Evolutionary conservation across 805 yeast species (phyloP).

Genomic region (Metschnikowia amazonensis): DNA sequence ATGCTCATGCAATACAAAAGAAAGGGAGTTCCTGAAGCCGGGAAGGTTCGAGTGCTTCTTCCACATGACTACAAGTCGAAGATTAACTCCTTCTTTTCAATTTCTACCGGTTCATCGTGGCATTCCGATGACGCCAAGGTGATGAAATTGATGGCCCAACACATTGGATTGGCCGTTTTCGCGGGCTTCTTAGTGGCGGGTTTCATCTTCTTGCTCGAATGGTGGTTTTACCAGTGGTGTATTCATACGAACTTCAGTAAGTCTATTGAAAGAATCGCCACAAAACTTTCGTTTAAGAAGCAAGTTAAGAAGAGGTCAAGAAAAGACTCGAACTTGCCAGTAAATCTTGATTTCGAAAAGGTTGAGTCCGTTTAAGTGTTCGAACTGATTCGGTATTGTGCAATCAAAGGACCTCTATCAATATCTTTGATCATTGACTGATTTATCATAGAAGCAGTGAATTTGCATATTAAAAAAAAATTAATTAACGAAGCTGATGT

Average conservation of each 20-base stretch:
- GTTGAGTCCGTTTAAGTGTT: slow-evolving; percentile 10
- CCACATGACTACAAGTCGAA: slow-evolving; percentile 69
- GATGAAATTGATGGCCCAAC: slow-evolving; percentile 68
- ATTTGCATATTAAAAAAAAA: not conserved
- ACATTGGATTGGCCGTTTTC: slow-evolving; percentile 66
- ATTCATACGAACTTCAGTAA: slow-evolving; percentile 28
- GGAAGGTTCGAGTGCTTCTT: slow-evolving; percentile 62
- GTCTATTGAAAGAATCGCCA: slow-evolving; percentile 12
- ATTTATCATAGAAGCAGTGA: slow-evolving; percentile 2
- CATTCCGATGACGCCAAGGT: slow-evolving; percentile 83
- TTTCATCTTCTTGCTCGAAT: slow-evolving; percentile 34
- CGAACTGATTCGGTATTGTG: not conserved
- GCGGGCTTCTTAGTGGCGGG: slow-evolving; percentile 63
- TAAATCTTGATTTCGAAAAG: slow-evolving; percentile 29
- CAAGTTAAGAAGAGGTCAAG: slow-evolving; percentile 39
- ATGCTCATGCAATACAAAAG: slow-evolving; percentile 86
- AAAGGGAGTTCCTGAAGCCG: slow-evolving; percentile 67
- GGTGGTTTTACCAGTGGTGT: slow-evolving; percentile 37
- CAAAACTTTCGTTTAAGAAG: slow-evolving; percentile 15
- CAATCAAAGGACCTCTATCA: not conserved
- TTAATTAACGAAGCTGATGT: slow-evolving; percentile 4
- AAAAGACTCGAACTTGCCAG: slow-evolving; percentile 54
- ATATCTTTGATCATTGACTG: not conserved
- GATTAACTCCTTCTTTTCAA: slow-evolving; percentile 62
- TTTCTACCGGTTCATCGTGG: slow-evolving; percentile 87